A percentile compares a stretch with the other conserved stretches of the same genome.
Evolutionary conservation across 306 rosid genomes (phyloP).

Genomic region (Begonia loranthoides): DNA sequence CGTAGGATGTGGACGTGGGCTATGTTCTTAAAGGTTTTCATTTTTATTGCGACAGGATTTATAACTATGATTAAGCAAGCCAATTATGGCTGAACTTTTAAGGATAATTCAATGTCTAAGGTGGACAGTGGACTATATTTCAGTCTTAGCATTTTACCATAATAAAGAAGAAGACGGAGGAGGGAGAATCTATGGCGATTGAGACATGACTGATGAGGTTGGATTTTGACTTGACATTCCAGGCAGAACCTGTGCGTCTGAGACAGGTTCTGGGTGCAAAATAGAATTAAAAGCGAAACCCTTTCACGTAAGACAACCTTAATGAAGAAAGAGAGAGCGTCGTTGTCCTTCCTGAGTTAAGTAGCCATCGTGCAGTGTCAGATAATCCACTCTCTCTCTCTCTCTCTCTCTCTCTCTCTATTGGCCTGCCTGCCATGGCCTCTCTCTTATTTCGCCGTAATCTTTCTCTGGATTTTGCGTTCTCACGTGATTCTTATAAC

Average conservation of each 20-base stretch:
- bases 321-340: conserved; percentile 11
- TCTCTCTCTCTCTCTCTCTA: not conserved
- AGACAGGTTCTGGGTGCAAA: not conserved
- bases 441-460: no score
- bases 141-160: no score
- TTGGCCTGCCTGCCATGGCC: conserved; percentile 4
- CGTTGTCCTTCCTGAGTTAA: conserved; percentile 22
- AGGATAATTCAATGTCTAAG: no score
- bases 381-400: conserved; percentile 15
- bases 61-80: no score
- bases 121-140: no score
- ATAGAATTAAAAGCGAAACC: not conserved
- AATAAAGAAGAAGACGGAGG: no score
- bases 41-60: no score
- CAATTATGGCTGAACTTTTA: no score
- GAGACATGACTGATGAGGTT: conserved; percentile 47
- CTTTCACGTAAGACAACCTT: conserved; percentile 18
- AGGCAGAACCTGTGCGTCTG: conserved; percentile 3
- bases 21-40: no score
- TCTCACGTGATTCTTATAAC: conserved; percentile 53
- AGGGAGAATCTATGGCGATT: conserved; percentile 42
- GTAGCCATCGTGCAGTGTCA: conserved; percentile 38
- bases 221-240: conserved; percentile 50
- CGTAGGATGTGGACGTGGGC: no score
- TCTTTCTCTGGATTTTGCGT: conserved; percentile 33